These are phyloP conservation scores for Mentha longifolia DNA, from an alignment of 257 asterid genomes.

Conservation along the genomic window DNA sequence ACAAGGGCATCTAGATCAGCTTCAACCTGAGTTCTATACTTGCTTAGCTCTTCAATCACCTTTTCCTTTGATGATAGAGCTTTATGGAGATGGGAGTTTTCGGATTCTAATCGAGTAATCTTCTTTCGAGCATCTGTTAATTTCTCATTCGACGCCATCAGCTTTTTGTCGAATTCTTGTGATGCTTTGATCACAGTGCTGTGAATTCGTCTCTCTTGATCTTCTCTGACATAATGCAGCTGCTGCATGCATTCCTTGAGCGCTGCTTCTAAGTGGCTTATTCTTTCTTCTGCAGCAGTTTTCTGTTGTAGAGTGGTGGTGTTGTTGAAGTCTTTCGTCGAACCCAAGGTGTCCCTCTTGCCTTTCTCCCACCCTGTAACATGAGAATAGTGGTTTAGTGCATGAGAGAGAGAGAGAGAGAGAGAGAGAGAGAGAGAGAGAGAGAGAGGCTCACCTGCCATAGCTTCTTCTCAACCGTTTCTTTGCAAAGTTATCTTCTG, in stretches of 20 bases:
- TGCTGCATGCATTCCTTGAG: constrained; percentile 87
- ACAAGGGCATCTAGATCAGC: constrained; percentile 51
- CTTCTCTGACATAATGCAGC: constrained; percentile 63
- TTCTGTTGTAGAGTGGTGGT: constrained; percentile 56
- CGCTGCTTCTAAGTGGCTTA: constrained; percentile 70
- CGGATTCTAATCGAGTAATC: constrained; percentile 52
- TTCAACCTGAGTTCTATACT: constrained; percentile 48
- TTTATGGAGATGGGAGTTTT: constrained; percentile 61
- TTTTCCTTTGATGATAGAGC: constrained; percentile 63
- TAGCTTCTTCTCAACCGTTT: constrained; percentile 76
- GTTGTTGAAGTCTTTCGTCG: constrained; percentile 71
- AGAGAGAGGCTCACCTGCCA: constrained; percentile 60
- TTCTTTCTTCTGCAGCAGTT: constrained; percentile 59
- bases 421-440: constrained; percentile 1
- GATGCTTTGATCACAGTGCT: constrained; percentile 57
- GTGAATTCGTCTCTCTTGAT: constrained; percentile 65
- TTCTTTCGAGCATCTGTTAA: constrained; percentile 52
- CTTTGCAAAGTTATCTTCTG: constrained; percentile 53
- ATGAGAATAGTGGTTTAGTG: neutral
- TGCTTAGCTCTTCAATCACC: constrained; percentile 56
- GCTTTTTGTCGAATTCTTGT: constrained; percentile 56
- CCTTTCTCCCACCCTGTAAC: constrained; percentile 77
- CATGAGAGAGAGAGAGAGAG: neutral
- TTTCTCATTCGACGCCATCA: constrained; percentile 44
- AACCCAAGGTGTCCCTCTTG: constrained; percentile 58